Base-by-base conservation (phyloP, 2,329 filamentous ascomycete species). In the Sporothrix luriei region DNA sequence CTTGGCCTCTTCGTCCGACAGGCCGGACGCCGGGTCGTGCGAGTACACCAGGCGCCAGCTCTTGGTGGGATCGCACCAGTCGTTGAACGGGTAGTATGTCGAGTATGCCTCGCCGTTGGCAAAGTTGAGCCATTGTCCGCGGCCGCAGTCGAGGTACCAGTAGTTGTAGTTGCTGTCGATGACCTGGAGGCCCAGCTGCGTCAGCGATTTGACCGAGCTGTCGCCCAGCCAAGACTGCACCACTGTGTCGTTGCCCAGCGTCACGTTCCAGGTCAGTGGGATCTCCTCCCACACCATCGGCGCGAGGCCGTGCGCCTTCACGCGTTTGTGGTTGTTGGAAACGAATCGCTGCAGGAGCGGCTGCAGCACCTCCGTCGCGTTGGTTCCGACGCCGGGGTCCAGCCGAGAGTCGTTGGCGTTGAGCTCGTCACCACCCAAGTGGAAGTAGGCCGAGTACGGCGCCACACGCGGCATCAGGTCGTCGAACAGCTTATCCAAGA, bases 281-380 rank as follows among this genome's bases (percentile, higher is more conserved):
- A 95, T 93, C 78, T 97, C 93, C 78, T 97, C 92, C 93, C 93
- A 97, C 0, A 94, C 91, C 26, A 97, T 82, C 0, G 93, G 92
- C 5, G 84, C 86, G 66, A 97, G 80, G 4, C 90, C 90, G 6
- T 85, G 83, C 55, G 84, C 80, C 59, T 87, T 82, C 52, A 95
- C 83, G 59, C 88, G 86, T 40, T 79, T 82, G 78, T 94, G 91
- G 75, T 89, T 88, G 73, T 85, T 84, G 77, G 91, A 86, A 72
- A 96, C 82, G 76, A 96, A 93, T 70, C 84, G 87, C 77, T 97
- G 92, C 77, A 97, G 84, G 26, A 95, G 83, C 1, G 93, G 91
- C 76, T 87, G 84, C 49, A 97, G 81, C 16, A 94, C 84, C 0
- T 81, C 78, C 0, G 84, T 81, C 68, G 88, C 82, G 76, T 90